Conservation (phyloP, 1,284 basidiomycete genomes). For the Sphagnurus paluster region DNA sequence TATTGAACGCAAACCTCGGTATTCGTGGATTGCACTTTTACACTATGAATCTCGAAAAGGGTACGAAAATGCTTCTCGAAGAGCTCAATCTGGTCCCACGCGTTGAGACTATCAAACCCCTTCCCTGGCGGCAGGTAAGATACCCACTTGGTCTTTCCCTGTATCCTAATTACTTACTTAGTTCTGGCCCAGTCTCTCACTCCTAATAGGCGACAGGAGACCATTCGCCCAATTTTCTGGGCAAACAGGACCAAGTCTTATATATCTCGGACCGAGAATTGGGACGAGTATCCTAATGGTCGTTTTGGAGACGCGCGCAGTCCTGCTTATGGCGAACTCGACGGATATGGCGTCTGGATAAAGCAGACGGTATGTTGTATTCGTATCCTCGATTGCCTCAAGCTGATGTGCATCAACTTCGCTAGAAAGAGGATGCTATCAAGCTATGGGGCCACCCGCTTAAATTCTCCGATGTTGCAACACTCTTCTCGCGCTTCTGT, state of each 20-base stretch:
- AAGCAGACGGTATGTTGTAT: slow-evolving; percentile 68
- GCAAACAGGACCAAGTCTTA: slow-evolving; percentile 92
- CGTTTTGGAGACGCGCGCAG: slow-evolving; percentile 96
- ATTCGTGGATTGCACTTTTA: slow-evolving; percentile 94
- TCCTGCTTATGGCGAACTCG: slow-evolving; percentile 97
- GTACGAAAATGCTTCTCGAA: slow-evolving; percentile 89
- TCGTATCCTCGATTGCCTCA: not conserved
- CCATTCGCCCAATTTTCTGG: slow-evolving; percentile 95
- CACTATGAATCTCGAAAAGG: slow-evolving; percentile 98
- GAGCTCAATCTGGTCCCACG: slow-evolving; percentile 84
- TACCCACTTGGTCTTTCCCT: not conserved
- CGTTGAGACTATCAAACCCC: slow-evolving; percentile 83
- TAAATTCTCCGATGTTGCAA: slow-evolving; percentile 62
- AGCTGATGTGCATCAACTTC: slow-evolving; percentile 1
- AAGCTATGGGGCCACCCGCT: slow-evolving; percentile 88
- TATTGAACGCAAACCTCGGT: slow-evolving; percentile 77
- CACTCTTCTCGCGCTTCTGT: slow-evolving; percentile 85
- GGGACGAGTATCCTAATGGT: slow-evolving; percentile 99
- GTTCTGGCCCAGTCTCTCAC: slow-evolving; percentile 69
- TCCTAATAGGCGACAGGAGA: slow-evolving; percentile 83
- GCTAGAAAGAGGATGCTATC: slow-evolving; percentile 79
- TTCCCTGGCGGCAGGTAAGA: slow-evolving; percentile 90
- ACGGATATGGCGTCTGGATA: slow-evolving; percentile 89
- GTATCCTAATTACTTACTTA: slow-evolving; percentile 3
- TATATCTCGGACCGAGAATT: slow-evolving; percentile 90